Percentiles rank a stretch among this genome's conserved stretches.
Conservation (phyloP, 2,329 filamentous ascomycete species). For the Cytospora schulzeri region DNA sequence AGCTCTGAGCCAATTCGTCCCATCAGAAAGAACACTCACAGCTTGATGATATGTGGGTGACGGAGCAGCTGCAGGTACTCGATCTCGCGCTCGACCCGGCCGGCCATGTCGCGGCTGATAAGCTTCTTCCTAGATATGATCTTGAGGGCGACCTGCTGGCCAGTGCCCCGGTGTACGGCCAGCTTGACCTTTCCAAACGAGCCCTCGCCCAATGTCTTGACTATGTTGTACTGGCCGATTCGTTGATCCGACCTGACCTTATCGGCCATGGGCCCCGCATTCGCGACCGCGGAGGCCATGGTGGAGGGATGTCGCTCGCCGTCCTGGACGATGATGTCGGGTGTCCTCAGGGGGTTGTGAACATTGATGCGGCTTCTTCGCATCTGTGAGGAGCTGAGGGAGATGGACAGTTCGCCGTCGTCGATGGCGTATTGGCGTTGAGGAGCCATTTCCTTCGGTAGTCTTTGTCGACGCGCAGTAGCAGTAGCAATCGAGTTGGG, state of each 20-base stretch:
- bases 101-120: conserved; percentile 96
- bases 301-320: conserved; percentile 34
- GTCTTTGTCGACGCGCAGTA: conserved; percentile 14
- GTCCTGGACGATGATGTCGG: conserved; percentile 36
- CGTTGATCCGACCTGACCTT: conserved; percentile 73
- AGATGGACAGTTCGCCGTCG: conserved; percentile 82
- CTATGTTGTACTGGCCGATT: conserved; percentile 87
- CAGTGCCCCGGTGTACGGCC: conserved; percentile 86
- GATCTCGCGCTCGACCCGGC: conserved; percentile 95
- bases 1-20: background rate
- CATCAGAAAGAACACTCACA: conserved; percentile 56
- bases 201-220: conserved; percentile 90
- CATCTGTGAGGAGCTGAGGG: conserved; percentile 66
- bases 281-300: conserved; percentile 36
- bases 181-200: conserved; percentile 99
- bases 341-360: conserved; percentile 33
- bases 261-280: conserved; percentile 37
- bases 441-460: conserved; percentile 46
- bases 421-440: conserved; percentile 57
- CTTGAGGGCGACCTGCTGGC: conserved; percentile 95
- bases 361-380: conserved; percentile 53
- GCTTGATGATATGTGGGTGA: conserved; percentile 98
- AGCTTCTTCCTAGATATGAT: conserved; percentile 96
- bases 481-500: conserved; percentile 10
- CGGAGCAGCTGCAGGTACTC: conserved; percentile 94